Evolutionary conservation across 495 filamentous ascomycete genomes (phyloP).

Genomic region (Pyrenopolyporus hunteri): DNA sequence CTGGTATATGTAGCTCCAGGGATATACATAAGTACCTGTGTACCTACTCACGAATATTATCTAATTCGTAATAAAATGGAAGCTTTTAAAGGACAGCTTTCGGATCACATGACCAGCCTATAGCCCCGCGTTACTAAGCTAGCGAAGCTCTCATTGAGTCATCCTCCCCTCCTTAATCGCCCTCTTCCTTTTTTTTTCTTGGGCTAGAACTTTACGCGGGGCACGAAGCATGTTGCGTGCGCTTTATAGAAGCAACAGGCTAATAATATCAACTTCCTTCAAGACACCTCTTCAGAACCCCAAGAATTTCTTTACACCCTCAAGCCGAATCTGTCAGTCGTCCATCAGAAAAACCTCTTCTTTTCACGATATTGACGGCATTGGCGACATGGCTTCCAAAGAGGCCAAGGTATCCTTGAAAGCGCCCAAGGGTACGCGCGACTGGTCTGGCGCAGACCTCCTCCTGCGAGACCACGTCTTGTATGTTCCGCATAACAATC

Average conservation of each 20-base stretch:
- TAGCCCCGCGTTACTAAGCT: slow-evolving; percentile 26
- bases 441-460: slow-evolving; percentile 29
- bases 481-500: slow-evolving; percentile 4
- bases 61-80: too few species aligned
- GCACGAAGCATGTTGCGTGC: slow-evolving; percentile 29
- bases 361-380: background rate
- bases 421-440: slow-evolving; percentile 31
- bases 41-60: too few species aligned
- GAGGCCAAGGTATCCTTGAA: slow-evolving; percentile 31
- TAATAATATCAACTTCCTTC: slow-evolving; percentile 8
- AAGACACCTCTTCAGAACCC: slow-evolving; percentile 2
- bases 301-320: slow-evolving; percentile 1
- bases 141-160: slow-evolving; percentile 33
- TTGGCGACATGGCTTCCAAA: slow-evolving; percentile 27
- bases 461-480: slow-evolving; percentile 34
- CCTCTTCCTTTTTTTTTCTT: slow-evolving; percentile 20
- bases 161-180: slow-evolving; percentile 13
- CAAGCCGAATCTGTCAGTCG: slow-evolving; percentile 2
- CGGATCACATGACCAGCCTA: slow-evolving; percentile 23
- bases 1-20: background rate
- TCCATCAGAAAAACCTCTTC: background rate
- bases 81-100: background rate
- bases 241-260: slow-evolving; percentile 18
- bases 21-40: background rate
- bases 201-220: slow-evolving; percentile 11